Percentiles rank a stretch among this genome's conserved stretches.
These are phyloP conservation scores for Plantago rigida DNA, from an alignment of 305 asterid species.

Conservation along the genomic window DNA sequence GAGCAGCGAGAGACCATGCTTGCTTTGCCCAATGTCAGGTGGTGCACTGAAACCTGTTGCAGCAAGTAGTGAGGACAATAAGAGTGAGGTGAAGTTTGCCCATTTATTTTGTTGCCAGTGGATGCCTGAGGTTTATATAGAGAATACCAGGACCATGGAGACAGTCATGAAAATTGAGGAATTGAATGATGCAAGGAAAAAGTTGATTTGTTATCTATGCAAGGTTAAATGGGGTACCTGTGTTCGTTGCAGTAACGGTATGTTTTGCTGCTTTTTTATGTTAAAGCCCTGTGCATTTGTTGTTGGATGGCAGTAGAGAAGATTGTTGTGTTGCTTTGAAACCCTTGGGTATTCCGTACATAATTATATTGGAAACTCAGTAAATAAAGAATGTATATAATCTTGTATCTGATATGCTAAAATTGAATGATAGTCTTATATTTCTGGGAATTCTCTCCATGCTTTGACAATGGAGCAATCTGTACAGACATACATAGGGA, in stretches of 20 bases:
- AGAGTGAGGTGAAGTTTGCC: constrained; percentile 46
- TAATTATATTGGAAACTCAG: not conserved
- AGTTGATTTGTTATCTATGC: constrained; percentile 78
- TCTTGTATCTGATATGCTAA: constrained; percentile 1
- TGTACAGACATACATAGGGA: not conserved
- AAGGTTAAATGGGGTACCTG: constrained; percentile 93
- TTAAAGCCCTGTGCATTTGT: constrained; percentile 35
- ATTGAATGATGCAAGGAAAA: constrained; percentile 60
- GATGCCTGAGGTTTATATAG: constrained; percentile 86
- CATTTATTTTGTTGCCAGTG: constrained; percentile 96
- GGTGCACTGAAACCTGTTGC: constrained; percentile 90
- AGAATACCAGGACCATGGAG: constrained; percentile 77
- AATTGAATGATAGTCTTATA: not conserved
- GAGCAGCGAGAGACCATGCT: constrained; percentile 51
- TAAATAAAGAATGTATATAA: not conserved
- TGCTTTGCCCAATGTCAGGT: constrained; percentile 76
- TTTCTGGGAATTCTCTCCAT: not conserved
- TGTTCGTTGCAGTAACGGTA: constrained; percentile 97
- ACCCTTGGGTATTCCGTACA: constrained; percentile 12
- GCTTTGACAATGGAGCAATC: not conserved
- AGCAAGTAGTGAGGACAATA: constrained; percentile 31
- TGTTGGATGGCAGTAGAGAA: constrained; percentile 36
- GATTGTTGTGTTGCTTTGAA: constrained; percentile 25
- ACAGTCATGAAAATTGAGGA: constrained; percentile 67
- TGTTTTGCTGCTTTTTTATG: constrained; percentile 48